A percentile compares a stretch with the other conserved stretches of the same genome.
Evolutionary conservation across 495 filamentous ascomycete species (phyloP).

Genomic region (Tirmania nivea): DNA sequence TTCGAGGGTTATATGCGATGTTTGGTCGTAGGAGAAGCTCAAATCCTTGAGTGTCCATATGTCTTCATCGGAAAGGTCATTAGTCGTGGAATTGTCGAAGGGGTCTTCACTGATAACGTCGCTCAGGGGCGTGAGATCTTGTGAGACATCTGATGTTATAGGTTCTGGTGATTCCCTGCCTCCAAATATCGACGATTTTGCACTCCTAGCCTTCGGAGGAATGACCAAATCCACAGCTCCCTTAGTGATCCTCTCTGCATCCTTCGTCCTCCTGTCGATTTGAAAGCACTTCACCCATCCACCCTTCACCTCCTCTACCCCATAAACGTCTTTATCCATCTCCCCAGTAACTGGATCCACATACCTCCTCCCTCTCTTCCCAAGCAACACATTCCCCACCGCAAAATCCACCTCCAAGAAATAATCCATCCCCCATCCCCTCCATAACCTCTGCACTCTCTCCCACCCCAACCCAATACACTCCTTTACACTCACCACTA

Average conservation of each 20-base stretch:
- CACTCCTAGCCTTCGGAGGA: not conserved
- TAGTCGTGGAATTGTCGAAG: not conserved
- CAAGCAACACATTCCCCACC: slow-evolving; percentile 51
- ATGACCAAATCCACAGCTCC: not conserved
- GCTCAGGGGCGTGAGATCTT: not conserved
- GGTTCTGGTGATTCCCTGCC: not conserved
- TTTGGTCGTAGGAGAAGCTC: slow-evolving; percentile 4
- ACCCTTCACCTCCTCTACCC: slow-evolving; percentile 3
- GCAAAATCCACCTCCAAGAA: slow-evolving; percentile 77
- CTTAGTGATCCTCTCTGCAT: not conserved
- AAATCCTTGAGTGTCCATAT: slow-evolving; percentile 11
- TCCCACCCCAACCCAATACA: slow-evolving; percentile 50
- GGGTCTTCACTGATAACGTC: not conserved
- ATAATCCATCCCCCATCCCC: slow-evolving; percentile 83
- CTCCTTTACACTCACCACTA: slow-evolving; percentile 58
- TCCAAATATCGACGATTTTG: not conserved
- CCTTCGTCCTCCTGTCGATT: not conserved
- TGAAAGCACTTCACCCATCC: not conserved
- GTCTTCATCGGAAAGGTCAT: not conserved
- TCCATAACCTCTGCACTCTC: slow-evolving; percentile 58
- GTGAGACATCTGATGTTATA: not conserved
- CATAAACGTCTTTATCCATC: slow-evolving; percentile 4
- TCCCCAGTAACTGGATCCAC: slow-evolving; percentile 23
- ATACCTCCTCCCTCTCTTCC: slow-evolving; percentile 47
- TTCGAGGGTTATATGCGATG: not conserved